Conservation (phyloP, 805 yeast genomes). For the Candida hispaniensis region DNA sequence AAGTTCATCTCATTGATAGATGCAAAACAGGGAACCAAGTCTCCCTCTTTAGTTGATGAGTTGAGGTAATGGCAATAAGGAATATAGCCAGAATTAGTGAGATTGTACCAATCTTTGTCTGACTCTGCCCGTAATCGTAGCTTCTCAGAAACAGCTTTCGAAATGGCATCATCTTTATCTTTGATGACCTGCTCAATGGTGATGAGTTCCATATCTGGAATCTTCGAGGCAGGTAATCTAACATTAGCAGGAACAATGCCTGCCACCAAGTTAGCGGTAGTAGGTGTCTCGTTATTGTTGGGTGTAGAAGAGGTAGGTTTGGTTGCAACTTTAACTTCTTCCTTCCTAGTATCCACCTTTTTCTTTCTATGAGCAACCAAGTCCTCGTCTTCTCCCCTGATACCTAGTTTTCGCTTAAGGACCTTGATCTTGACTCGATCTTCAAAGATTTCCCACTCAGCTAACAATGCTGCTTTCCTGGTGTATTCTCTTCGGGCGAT, state of each 20-base stretch:
- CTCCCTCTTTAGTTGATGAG: slow-evolving; percentile 23
- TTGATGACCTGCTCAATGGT: slow-evolving; percentile 66
- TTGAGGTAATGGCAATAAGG: slow-evolving; percentile 63
- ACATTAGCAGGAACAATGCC: slow-evolving; percentile 38
- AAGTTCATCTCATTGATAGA: slow-evolving; percentile 52
- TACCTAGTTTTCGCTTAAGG: slow-evolving; percentile 61
- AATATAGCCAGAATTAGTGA: slow-evolving; percentile 76
- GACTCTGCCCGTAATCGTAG: slow-evolving; percentile 55
- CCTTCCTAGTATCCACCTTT: slow-evolving; percentile 22
- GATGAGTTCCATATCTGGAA: slow-evolving; percentile 83
- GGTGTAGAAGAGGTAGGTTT: slow-evolving; percentile 17
- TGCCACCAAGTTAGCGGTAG: slow-evolving; percentile 21
- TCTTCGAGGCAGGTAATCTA: slow-evolving; percentile 76
- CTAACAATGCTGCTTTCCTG: slow-evolving; percentile 48
- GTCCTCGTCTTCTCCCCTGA: slow-evolving; percentile 78
- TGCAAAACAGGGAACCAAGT: slow-evolving; percentile 53
- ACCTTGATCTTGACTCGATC: slow-evolving; percentile 60
- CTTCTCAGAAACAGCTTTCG: slow-evolving; percentile 76
- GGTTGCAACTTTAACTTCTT: slow-evolving; percentile 18
- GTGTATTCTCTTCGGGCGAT: slow-evolving; percentile 67
- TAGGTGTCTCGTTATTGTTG: slow-evolving; percentile 24
- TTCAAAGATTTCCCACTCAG: slow-evolving; percentile 60
- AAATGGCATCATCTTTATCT: slow-evolving; percentile 67
- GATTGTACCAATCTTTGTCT: slow-evolving; percentile 62
- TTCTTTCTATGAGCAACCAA: slow-evolving; percentile 64